These are phyloP conservation scores for Gleditsia sinensis DNA, from an alignment of 306 rosid genomes.

Conservation along the genomic window DNA sequence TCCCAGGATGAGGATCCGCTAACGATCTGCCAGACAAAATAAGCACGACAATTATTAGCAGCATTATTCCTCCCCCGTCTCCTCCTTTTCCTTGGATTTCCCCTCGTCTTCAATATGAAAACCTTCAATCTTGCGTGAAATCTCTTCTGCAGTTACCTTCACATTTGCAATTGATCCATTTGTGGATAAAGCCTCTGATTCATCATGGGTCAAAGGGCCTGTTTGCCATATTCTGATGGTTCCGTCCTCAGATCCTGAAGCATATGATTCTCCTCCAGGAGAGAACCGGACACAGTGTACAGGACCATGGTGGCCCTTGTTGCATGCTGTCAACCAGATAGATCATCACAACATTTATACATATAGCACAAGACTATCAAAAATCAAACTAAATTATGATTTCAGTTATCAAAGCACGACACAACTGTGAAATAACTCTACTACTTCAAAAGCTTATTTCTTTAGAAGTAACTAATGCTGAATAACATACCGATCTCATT, in stretches of 20 bases:
- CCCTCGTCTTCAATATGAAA: slow-evolving; percentile 71
- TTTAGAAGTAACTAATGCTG: not conserved
- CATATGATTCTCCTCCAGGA: slow-evolving; percentile 97
- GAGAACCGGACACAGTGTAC: slow-evolving; percentile 94
- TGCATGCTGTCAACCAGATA: slow-evolving; percentile 70
- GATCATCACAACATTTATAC: slow-evolving; percentile 12
- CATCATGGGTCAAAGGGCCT: slow-evolving; percentile 69
- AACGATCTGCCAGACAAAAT: not conserved
- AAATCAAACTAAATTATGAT: not conserved
- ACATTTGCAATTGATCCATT: slow-evolving; percentile 69
- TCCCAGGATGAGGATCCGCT: not conserved
- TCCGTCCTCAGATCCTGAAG: slow-evolving; percentile 98
- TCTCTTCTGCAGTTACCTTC: slow-evolving; percentile 64
- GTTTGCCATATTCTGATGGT: slow-evolving; percentile 99
- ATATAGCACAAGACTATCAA: not conserved
- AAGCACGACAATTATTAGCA: not conserved
- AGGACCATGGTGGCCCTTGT: slow-evolving; percentile 98
- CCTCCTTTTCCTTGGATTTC: slow-evolving; percentile 67
- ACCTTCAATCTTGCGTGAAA: slow-evolving; percentile 73
- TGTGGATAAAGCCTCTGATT: slow-evolving; percentile 48
- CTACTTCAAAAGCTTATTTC: no score
- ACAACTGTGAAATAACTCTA: no score
- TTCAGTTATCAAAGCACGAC: no score
- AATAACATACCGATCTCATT: slow-evolving; percentile 74
- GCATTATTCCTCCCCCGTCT: slow-evolving; percentile 43